Conservation (phyloP, 176 grass and related monocot species). For the Calamus simplicifolius region DNA sequence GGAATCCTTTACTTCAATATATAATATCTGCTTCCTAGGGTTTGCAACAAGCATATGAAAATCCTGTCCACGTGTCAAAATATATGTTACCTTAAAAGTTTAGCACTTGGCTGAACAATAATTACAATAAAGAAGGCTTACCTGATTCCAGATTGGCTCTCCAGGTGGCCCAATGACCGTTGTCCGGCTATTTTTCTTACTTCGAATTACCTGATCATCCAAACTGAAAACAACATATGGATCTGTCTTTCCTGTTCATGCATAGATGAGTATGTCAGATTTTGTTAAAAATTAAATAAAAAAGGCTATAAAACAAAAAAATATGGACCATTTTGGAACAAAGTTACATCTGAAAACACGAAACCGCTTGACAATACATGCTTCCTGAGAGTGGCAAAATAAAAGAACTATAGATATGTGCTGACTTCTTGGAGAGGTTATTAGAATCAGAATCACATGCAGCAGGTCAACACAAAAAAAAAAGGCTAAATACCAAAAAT, state of each 20-base stretch:
- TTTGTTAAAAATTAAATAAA: too few relatives aligned
- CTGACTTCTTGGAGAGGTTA: too few relatives aligned
- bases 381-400: too few relatives aligned
- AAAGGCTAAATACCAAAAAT: too few relatives aligned
- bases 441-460: too few relatives aligned
- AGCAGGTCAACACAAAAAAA: too few relatives aligned
- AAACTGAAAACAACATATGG: slow-evolving; percentile 86
- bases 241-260: slow-evolving; percentile 76
- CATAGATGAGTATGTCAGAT: too few relatives aligned
- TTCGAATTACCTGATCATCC: slow-evolving; percentile 87
- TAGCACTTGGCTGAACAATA: neutral
- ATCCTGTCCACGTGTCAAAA: slow-evolving; percentile 43
- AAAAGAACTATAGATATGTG: too few relatives aligned
- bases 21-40: slow-evolving; percentile 65
- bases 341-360: too few relatives aligned
- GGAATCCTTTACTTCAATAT: slow-evolving; percentile 74
- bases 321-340: too few relatives aligned
- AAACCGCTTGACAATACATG: too few relatives aligned
- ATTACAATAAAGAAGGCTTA: slow-evolving; percentile 21
- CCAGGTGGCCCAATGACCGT: slow-evolving; percentile 85
- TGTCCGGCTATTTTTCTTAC: slow-evolving; percentile 98
- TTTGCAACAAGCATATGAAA: slow-evolving; percentile 86
- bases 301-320: too few relatives aligned
- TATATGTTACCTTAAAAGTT: neutral
- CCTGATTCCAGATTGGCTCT: slow-evolving; percentile 99